Evolutionary conservation across 2,329 filamentous ascomycete species (phyloP).

Genomic region (Exophiala mesophila): DNA sequence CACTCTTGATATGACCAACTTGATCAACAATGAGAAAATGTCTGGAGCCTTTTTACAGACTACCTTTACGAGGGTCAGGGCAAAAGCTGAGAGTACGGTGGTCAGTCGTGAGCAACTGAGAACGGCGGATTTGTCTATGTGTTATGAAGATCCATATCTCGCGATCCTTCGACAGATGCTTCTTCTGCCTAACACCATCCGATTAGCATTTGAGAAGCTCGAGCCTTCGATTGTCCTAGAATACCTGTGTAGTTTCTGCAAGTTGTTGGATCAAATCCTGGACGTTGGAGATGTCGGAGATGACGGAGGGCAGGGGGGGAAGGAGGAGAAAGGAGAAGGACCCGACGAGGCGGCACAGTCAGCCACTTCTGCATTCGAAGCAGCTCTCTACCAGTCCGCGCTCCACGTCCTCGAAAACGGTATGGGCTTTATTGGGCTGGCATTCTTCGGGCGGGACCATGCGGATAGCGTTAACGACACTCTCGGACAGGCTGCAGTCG

Average conservation of each 20-base stretch:
- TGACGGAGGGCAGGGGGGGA: conserved; percentile 87
- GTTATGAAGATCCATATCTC: conserved; percentile 66
- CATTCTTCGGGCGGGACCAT: too few species aligned
- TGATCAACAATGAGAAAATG: conserved; percentile 80
- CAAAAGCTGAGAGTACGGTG: conserved; percentile 54
- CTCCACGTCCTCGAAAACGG: conserved; percentile 74
- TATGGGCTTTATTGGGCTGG: conserved; percentile 74
- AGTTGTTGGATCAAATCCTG: conserved; percentile 6
- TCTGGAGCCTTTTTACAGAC: conserved; percentile 84
- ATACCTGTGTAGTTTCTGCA: conserved; percentile 59
- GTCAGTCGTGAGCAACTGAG: conserved; percentile 55
- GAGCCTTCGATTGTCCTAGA: conserved; percentile 66
- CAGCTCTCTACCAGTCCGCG: conserved; percentile 73
- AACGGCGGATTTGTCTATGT: conserved; percentile 60
- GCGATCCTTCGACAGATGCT: conserved; percentile 71
- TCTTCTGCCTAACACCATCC: conserved; percentile 79
- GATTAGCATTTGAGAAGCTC: conserved; percentile 77
- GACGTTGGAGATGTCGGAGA: conserved; percentile 45
- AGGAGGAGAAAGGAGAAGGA: conserved; percentile 75
- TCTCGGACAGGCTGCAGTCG: too few species aligned
- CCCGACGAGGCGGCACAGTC: conserved; percentile 66
- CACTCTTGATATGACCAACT: conserved; percentile 72
- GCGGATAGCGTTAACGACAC: too few species aligned
- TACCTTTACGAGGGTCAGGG: conserved; percentile 66
- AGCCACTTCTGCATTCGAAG: conserved; percentile 64